Percentiles rank a stretch among this genome's conserved stretches.
phyloP scores from a whole-genome alignment of 352 stramenopile genomes.

The Pythium sukuiense region DNA sequence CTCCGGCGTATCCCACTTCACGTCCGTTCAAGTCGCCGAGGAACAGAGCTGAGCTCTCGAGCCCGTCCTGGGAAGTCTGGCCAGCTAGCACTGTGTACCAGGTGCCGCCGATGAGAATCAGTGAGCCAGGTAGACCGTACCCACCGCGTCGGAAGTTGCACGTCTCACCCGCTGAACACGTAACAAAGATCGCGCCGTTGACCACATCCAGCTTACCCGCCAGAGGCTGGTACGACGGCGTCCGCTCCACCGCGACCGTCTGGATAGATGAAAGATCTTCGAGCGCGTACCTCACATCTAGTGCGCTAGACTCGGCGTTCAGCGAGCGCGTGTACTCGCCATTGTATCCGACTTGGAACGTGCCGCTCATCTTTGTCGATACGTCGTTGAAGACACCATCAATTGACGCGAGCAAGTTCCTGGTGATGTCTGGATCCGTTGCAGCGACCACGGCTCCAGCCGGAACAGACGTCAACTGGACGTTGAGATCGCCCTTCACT shows the following conservation, averaged over 20 bases:
- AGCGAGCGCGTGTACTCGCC: conserved; percentile 57
- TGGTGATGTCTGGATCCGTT: conserved; percentile 19
- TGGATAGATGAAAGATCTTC: conserved; percentile 60
- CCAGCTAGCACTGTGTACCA: conserved; percentile 75
- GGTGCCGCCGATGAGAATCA: conserved; percentile 52
- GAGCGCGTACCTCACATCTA: conserved; percentile 65
- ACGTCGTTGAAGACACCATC: conserved; percentile 60
- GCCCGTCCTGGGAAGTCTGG: conserved; percentile 33
- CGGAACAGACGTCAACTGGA: conserved; percentile 27
- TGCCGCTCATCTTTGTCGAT: conserved; percentile 66
- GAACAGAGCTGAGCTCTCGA: conserved; percentile 46
- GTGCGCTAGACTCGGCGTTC: conserved; percentile 65
- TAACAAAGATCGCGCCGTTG: conserved; percentile 61
- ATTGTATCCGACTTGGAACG: conserved; percentile 74
- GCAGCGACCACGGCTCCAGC: background rate
- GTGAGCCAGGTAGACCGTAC: conserved; percentile 63
- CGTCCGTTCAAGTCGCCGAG: conserved; percentile 59
- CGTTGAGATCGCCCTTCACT: conserved; percentile 49
- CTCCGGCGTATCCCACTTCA: conserved; percentile 55
- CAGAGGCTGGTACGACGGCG: conserved; percentile 46
- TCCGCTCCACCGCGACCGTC: conserved; percentile 49
- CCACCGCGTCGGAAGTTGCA: conserved; percentile 52
- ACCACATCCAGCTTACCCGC: conserved; percentile 53
- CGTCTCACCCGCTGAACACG: conserved; percentile 41
- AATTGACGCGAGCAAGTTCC: conserved; percentile 40